Base-by-base conservation (phyloP, 1,284 basidiomycete genomes). In the Ceratobasidium papillatum region DNA sequence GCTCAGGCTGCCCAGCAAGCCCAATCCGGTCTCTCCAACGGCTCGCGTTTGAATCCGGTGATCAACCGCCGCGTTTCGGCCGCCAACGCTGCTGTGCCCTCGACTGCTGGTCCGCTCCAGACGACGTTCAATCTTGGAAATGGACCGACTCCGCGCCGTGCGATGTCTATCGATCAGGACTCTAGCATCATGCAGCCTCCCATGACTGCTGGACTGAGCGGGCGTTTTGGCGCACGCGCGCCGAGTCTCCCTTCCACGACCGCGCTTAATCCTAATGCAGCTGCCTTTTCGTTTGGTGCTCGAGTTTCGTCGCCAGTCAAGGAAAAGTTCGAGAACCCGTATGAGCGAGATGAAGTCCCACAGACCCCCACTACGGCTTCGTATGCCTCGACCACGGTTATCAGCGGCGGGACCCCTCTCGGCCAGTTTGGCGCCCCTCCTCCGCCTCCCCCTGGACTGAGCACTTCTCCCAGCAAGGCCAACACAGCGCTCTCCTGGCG, bases 401-500 rank as follows among this genome's bases (percentile, higher is more conserved):
- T 92, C 79, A 90, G 88, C 78, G 91, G 90, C 74, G 91, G 90
- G 52, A 90, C 88, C 19, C 84, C 88, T 36, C 86, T 93, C 61
- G 84, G 82, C 45, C 64, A 68, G 62, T 25, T 22, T 54, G n/a
- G 54, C 51, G 32, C n/a, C 27, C 38, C 49, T 51, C 49, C n/a
- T n/a, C n/a, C n/a, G n/a, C n/a, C n/a, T n/a, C n/a, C n/a, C n/a
- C n/a, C 77, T 78, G 80, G 68, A 80, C 79, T 36, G 27, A 64
- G 30, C 78, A 77, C 68, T 75, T 78, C 17, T 86, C 88, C 22
- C 17, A 92, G 91, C 79, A 93, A 93, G 82, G 92, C 92, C 3
- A 92, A 94, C 79, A 82, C 87, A 49, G 92, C 88, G 61, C 83
- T 87, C 25, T 92, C 90, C 69, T 94, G 92, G 92, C 87, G 92